Evolutionary conservation across 306 rosid species (phyloP), one percentile per base, ranked within the genome.

Genomic region (Ziziphus jujuba): DNA sequence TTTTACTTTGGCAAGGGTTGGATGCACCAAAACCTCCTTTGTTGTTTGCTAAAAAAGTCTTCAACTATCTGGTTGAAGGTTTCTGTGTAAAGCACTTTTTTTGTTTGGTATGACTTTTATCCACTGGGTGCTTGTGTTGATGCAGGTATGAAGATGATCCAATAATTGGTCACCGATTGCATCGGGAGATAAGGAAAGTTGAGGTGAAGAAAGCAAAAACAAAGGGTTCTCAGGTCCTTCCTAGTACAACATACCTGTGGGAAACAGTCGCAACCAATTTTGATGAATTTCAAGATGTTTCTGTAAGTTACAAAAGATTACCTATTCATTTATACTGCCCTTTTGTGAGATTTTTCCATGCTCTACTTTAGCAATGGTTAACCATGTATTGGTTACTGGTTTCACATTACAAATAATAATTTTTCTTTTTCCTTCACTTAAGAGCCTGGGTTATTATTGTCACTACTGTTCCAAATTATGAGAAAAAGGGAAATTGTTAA

Each of bases 141-240:
- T 77, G 81, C 85, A 95, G 99, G 99, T 95, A 91, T 81, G 99
- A 95, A 80, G 99, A 88, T 61, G 99, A 95, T 71, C 87, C 90
- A 44, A 56, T 84, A 44, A 81, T 90, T 77, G 99, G 99, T 75
- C 95, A 95, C 73, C 87, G 96, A 61, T 78, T 95, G 79, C 87
- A 91, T 72, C 85, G 99, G 60, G 99, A 95, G 88, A 88, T 74
- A 33, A 80, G 87, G 79, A 95, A 91, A 84, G 85, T 84, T 61
- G 96, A 92, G 84, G 77, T 77, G 79, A 89, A 79, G 81, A 92
- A 84, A 75, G 87, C 81, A 17, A 92, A 87, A 70, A 33, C 82
- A 61, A 92, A 87, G 75, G 96, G 98, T 72, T 92, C 98, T 53
- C 87, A 76, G 33, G 79, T 89, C 79, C 80, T 76, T 69, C 91